Evolutionary conservation across 306 rosid species (phyloP), one percentile per base, ranked within the genome.

Genomic region (Vicia villosa): DNA sequence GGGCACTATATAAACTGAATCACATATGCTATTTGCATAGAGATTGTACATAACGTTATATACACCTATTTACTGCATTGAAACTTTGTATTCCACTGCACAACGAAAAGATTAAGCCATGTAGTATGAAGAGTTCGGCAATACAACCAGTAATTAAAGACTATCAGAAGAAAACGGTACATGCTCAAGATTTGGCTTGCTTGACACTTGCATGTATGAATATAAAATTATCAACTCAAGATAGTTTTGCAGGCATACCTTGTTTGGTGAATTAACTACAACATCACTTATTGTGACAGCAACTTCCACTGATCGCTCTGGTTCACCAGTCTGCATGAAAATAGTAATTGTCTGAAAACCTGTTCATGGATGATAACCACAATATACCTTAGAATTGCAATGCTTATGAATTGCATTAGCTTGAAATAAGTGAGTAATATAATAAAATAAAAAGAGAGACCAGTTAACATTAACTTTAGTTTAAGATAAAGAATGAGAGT

Each of bases 301-400:
- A 55, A 74, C 86, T 55, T 83, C 88, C 76, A 70, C 79, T 40
- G 91, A 77, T 83, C 80, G 84, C 72, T 88, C 90, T 19, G 65
- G 77, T 68, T 87, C 89, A 76, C 78, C 92, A 94, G 95, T 94
- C 97, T 94, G 99, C 99, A 94, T 87, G 92, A 94, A 94, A 91
- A 94, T 86, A 94, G 95, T 85, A 94, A 90, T 86, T 81, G 92
- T 94, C 99, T 94, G 97, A 94, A 91, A 94, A 88, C 97, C 99
- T 91, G 99, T 94, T 94, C 97, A 94, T 81, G 83, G 82, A 94
- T 88, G 74, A 84, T 91, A 87, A 87, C 83, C 89, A 91, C 87
- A 91, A 83, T 86, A 79, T 83, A 78, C 89, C 99, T 94, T 86
- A 94, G 96, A 91, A 84, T 71, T 54, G 77, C 72, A 87, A 87